These are phyloP conservation scores for Cyberlindnera japonica DNA, from an alignment of 805 yeast genomes.

Conservation along the genomic window DNA sequence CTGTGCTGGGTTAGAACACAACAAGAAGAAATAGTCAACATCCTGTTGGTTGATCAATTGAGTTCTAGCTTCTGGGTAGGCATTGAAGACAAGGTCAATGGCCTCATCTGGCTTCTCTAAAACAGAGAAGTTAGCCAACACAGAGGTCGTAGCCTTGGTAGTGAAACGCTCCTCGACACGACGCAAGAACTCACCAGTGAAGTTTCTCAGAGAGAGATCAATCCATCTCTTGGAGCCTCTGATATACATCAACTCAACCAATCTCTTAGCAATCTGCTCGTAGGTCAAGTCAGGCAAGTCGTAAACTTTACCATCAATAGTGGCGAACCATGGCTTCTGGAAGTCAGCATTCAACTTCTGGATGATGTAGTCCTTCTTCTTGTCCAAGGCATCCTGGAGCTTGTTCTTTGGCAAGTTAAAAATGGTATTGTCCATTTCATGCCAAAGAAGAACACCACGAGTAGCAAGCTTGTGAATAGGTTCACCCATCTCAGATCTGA, in stretches of 20 bases:
- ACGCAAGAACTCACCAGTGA: slow-evolving; percentile 81
- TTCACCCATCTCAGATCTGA: slow-evolving; percentile 98
- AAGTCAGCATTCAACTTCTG: slow-evolving; percentile 84
- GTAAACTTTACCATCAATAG: slow-evolving; percentile 65
- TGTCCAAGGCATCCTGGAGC: slow-evolving; percentile 71
- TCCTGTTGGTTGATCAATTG: slow-evolving; percentile 95
- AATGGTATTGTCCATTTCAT: slow-evolving; percentile 91
- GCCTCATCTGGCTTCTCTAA: slow-evolving; percentile 64
- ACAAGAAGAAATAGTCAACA: slow-evolving; percentile 83
- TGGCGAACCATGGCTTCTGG: slow-evolving; percentile 98
- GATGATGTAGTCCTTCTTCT: slow-evolving; percentile 85
- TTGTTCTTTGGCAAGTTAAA: slow-evolving; percentile 89
- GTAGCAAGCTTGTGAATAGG: slow-evolving; percentile 99
- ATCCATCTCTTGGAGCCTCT: slow-evolving; percentile 80
- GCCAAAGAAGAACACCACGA: slow-evolving; percentile 96
- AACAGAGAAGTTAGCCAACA: slow-evolving; percentile 69
- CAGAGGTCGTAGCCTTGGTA: slow-evolving; percentile 50
- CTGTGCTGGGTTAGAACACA: slow-evolving; percentile 79
- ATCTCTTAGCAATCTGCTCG: slow-evolving; percentile 81
- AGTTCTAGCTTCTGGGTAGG: slow-evolving; percentile 68
- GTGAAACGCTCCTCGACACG: slow-evolving; percentile 97
- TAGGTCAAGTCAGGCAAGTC: slow-evolving; percentile 96
- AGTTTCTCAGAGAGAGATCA: slow-evolving; percentile 79
- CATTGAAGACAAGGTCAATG: slow-evolving; percentile 54
- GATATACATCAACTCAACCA: slow-evolving; percentile 85